Base-by-base conservation (phyloP, 192 early-diverging fungal genomes). In the Linnemannia hyalina region DNA sequence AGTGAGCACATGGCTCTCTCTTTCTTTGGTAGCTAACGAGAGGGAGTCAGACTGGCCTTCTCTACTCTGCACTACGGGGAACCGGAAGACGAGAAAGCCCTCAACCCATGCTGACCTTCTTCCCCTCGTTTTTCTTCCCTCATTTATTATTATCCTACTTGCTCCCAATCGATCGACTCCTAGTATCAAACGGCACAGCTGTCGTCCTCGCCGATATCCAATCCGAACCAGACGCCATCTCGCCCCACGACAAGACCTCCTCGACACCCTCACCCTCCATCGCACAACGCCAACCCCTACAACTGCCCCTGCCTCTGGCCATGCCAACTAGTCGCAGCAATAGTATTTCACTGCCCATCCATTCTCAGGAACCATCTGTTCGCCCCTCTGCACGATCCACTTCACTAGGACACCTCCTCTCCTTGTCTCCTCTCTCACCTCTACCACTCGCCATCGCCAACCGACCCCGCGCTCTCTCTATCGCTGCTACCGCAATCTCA, bases 351-450 rank as follows among this genome's bases (percentile, higher is more conserved):
- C 36, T 80, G 35, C 83, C 78, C 32, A 32, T 76, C 29, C 32
- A 35, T 32, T 20, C 29, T 32, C 15, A 54, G 32, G 68, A 57
- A 5, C 35, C 74, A 29, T 49, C 38, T 13, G 49, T 40, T 36
- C 77, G 70, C 68, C 32, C 73, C 8, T 57, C 77, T 10, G 60
- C 70, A 8, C 83, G 83, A 13, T 80, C 83, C 22, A 76, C 75
- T 42, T 85, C 83, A 11, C n/a, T 80, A 22, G 78, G 83, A 23
- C 83, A 85, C 20, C 52, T 80, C 57, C 69, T 78, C 16, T 36
- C 76, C 13, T 13, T 71, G 0, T 42, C 68, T 26, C 35, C 41
- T 9, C 47, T 65, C 23, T 36, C 47, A 36, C 7, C 36, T 54
- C 7, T 42, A 72, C 5, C 18, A 4, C 41, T 36, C 3, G 52